Base-by-base conservation (phyloP, 495 filamentous ascomycete genomes). In the Pseudoneurospora amorphoporcata region DNA sequence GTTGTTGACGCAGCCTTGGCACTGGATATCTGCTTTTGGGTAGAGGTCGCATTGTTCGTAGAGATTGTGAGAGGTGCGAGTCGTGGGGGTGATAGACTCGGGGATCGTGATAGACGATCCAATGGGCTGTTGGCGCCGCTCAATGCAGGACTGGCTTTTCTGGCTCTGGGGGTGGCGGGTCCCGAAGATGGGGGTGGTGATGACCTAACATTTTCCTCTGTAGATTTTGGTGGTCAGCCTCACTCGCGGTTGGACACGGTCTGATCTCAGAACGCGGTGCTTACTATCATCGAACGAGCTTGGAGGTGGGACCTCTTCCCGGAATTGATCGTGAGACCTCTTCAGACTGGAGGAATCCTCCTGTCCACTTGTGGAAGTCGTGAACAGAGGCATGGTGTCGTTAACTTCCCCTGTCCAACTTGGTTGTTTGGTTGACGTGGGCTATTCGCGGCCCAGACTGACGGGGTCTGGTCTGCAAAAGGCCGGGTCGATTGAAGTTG, bases 61-160 rank as follows among this genome's bases (percentile, higher is more conserved):
- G 69, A 68, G 7, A 68, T 68, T 2, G 61, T 23, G 53, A 69
- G 47, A 53, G 2, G 69, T 32, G 41, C 74, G 65, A 38, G 65
- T 69, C 7, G 81, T 79, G 8, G 77, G 29, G 53, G 53, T 1
- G 53, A 80, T 1, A 68, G 69, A 37, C 76, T 74, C 0, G 80
- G 82, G 5, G 79, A 82, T 9, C 75, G 78, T 8, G 80, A 76
- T n/a, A 76, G 68, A 4, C 68, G 19, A 37, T 75, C 70, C 3
- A 79, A 74, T 8, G 80, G 80, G 69, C 80, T 81, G 69, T 79
- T 81, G 39, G 77, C 78, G 4, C 81, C 81, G 16, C 79, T 80
- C 72, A 80, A 69, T 39, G 68, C 73, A 8, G 81, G 79, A 38
- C 77, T 81, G 74, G 79, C 77, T 43, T 74, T 75, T 8, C 45